A percentile compares a stretch with the other conserved stretches of the same genome.
phyloP scores from a whole-genome alignment of 306 rosid species.

The Corylus americana region DNA sequence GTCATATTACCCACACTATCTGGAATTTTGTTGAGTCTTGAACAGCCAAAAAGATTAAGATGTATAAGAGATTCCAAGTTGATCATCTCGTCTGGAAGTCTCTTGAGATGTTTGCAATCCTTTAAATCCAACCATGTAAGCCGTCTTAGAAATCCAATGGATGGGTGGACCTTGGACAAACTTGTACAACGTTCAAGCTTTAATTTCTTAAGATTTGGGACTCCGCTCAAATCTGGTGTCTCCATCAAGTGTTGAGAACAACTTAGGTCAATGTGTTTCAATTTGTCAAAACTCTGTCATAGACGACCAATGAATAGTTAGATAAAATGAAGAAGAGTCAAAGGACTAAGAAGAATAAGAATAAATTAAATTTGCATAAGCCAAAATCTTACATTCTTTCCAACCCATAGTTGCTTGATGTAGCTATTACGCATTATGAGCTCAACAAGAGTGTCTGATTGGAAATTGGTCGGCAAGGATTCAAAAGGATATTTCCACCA shows the following conservation, averaged over 20 bases:
- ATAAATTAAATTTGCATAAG: not conserved
- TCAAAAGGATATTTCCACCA: conserved; percentile 23
- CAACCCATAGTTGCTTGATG: conserved; percentile 1
- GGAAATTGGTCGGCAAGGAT: conserved; percentile 11
- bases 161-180: not conserved
- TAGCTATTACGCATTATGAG: conserved; percentile 18
- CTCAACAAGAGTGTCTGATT: conserved; percentile 18
- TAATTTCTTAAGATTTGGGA: conserved; percentile 21
- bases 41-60: conserved; percentile 17
- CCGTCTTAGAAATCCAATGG: not conserved
- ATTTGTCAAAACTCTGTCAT: conserved; percentile 7
- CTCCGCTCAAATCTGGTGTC: conserved; percentile 10
- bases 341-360: not conserved
- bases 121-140: conserved; percentile 10
- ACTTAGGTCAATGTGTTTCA: conserved; percentile 25
- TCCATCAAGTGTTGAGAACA: conserved; percentile 7
- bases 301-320: no score
- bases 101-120: conserved; percentile 13
- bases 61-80: conserved; percentile 16
- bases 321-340: no score
- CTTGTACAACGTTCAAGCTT: conserved; percentile 13
- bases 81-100: conserved; percentile 1
- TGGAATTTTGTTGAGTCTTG: not conserved
- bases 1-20: no score
- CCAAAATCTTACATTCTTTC: conserved; percentile 2